phyloP scores from a whole-genome alignment of 345 rosid species.

The Garcia nutans region DNA sequence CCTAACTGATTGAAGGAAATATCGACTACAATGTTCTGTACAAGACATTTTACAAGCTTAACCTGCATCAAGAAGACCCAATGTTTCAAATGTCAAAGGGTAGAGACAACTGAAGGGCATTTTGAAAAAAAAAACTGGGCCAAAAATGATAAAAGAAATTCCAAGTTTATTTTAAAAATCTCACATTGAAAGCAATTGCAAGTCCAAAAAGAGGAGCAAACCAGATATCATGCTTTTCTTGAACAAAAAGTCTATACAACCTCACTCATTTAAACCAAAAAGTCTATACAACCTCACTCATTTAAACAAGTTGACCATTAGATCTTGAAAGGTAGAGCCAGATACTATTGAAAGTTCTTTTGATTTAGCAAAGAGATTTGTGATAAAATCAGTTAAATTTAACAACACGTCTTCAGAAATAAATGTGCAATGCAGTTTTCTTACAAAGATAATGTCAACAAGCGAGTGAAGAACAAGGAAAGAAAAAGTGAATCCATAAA shows the following conservation, averaged over 20 bases:
- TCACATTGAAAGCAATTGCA: background rate
- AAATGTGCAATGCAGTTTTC: background rate
- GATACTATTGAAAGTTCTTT: background rate
- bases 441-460: background rate
- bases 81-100: background rate
- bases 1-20: slow-evolving; percentile 81
- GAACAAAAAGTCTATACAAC: too few relatives aligned
- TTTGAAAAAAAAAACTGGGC: background rate
- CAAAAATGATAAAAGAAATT: background rate
- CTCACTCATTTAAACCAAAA: background rate
- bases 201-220: background rate
- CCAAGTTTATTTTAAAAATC: background rate
- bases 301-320: background rate
- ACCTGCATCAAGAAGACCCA: slow-evolving; percentile 50
- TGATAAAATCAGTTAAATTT: background rate
- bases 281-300: background rate
- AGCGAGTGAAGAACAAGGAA: background rate
- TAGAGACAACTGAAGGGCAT: background rate
- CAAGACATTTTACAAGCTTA: slow-evolving; percentile 68
- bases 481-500: background rate
- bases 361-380: background rate
- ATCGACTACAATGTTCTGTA: slow-evolving; percentile 64
- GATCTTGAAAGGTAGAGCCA: background rate
- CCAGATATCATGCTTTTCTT: background rate
- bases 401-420: background rate